A percentile compares a stretch with the other conserved stretches of the same genome.
Conservation (phyloP, 768 basidiomycete species). For the Mycena pura region DNA sequence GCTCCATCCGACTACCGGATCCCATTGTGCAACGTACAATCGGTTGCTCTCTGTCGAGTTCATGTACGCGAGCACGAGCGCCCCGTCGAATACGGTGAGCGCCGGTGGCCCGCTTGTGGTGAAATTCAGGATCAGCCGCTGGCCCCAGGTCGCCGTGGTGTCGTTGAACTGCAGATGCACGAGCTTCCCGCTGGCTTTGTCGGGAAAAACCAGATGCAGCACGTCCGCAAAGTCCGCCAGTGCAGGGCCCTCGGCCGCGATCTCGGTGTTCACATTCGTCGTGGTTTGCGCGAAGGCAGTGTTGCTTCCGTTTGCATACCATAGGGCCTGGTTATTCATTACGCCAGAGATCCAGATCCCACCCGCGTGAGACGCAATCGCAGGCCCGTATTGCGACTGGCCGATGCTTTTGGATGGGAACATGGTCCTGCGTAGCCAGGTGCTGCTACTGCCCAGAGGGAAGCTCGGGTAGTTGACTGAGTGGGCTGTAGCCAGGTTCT, state of each 20-base stretch:
- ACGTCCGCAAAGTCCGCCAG: constrained; percentile 1
- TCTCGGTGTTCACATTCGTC: background rate
- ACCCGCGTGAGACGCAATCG: background rate
- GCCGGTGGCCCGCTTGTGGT: background rate
- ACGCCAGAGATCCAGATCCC: background rate
- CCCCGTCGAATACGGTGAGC: background rate
- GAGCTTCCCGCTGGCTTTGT: constrained; percentile 1
- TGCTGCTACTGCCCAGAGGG: background rate
- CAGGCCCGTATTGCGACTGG: constrained; percentile 1
- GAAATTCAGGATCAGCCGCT: background rate
- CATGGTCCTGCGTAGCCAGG: background rate
- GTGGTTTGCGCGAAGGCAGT: background rate
- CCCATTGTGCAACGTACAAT: background rate
- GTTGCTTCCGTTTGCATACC: constrained; percentile 5
- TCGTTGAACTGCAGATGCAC: constrained; percentile 12
- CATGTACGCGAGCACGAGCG: constrained; percentile 1
- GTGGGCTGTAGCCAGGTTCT: background rate
- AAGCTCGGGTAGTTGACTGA: background rate
- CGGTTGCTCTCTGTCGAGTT: background rate
- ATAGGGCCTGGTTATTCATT: background rate
- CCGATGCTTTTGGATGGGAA: constrained; percentile 1
- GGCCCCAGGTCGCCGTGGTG: background rate
- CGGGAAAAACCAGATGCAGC: constrained; percentile 7
- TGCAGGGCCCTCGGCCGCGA: constrained; percentile 1
- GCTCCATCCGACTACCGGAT: constrained; percentile 6